These are phyloP conservation scores for Dendrobium catenatum DNA, from an alignment of 106 monocot species.

Conservation along the genomic window DNA sequence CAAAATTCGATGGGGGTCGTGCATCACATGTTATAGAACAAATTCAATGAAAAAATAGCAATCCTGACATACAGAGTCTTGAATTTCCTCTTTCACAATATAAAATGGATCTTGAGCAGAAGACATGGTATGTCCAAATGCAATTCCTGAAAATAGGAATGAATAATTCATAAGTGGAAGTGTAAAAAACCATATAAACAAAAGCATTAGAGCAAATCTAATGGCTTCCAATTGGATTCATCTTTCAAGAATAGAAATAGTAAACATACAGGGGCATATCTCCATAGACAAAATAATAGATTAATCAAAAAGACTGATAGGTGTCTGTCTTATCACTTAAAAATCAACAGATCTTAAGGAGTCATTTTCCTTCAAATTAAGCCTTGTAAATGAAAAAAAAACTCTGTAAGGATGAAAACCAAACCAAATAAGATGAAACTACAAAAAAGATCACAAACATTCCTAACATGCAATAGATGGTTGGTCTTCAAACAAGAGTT, in stretches of 20 bases:
- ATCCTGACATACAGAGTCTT: conserved; percentile 9
- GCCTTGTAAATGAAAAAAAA: background rate
- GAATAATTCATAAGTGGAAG: background rate
- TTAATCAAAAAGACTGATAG: background rate
- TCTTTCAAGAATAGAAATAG: background rate
- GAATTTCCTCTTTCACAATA: conserved; percentile 16
- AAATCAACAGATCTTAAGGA: background rate
- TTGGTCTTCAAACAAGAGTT: no score
- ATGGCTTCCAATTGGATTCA: background rate
- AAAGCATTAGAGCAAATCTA: background rate
- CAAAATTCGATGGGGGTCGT: background rate
- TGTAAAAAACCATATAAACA: background rate
- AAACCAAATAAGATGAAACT: background rate
- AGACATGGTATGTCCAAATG: conserved; percentile 8
- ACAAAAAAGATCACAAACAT: background rate
- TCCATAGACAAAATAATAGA: background rate
- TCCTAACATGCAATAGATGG: background rate
- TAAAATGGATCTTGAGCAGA: conserved; percentile 16
- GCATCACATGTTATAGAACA: background rate
- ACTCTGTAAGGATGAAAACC: background rate
- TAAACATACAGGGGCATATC: background rate
- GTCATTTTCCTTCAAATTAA: background rate
- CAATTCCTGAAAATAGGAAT: conserved; percentile 6
- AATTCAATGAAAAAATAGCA: background rate
- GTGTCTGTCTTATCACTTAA: background rate